Evolutionary conservation across 1,284 basidiomycete species (phyloP).

Genomic region (Apiotrichum gracile): DNA sequence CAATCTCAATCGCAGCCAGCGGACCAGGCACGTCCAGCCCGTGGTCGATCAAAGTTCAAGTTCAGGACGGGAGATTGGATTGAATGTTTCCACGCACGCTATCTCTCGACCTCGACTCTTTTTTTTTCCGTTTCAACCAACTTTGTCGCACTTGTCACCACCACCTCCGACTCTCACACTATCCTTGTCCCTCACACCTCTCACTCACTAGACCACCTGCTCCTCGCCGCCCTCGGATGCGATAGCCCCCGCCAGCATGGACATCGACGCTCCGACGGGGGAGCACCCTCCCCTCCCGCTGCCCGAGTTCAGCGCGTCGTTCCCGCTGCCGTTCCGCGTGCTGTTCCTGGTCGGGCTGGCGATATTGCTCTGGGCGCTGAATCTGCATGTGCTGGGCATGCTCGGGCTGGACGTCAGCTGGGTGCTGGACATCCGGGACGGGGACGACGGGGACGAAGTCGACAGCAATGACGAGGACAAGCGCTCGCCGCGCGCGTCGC

Average conservation of each 20-base stretch:
- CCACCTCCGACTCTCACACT: too few relatives aligned
- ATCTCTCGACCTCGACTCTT: too few relatives aligned
- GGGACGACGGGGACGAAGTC: constrained; percentile 8
- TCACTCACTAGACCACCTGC: not conserved
- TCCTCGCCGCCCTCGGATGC: not conserved
- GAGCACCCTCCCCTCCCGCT: constrained; percentile 18
- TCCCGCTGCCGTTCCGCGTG: constrained; percentile 77
- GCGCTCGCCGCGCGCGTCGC: too few relatives aligned
- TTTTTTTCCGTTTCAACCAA: too few relatives aligned
- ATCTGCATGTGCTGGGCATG: constrained; percentile 70
- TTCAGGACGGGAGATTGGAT: too few relatives aligned
- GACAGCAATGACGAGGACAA: too few relatives aligned
- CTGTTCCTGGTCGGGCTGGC: constrained; percentile 65
- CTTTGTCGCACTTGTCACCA: too few relatives aligned
- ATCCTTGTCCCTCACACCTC: not conserved
- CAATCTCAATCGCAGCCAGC: too few relatives aligned
- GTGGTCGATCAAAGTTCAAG: too few relatives aligned
- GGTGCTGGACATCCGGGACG: constrained; percentile 52
- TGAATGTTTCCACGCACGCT: too few relatives aligned
- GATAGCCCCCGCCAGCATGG: constrained; percentile 24
- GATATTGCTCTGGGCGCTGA: constrained; percentile 74
- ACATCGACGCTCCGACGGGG: constrained; percentile 38
- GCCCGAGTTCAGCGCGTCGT: constrained; percentile 55
- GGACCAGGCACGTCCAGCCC: too few relatives aligned
- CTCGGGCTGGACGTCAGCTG: constrained; percentile 67